Percentiles rank a stretch among this genome's conserved stretches.
phyloP scores from a whole-genome alignment of 164 flowering plant species.

The Liquidambar formosana region DNA sequence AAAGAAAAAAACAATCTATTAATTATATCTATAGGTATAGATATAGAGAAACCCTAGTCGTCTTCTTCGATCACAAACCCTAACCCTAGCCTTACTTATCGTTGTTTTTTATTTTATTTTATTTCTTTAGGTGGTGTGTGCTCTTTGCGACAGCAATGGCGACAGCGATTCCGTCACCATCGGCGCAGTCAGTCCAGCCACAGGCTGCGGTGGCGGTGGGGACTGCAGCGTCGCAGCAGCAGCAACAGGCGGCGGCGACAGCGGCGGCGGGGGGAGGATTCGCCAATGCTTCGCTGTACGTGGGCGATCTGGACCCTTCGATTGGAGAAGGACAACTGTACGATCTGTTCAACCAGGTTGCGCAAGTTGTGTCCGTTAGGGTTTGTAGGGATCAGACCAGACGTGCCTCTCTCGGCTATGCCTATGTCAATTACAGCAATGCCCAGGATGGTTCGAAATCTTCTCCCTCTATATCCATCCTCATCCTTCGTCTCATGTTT shows the following conservation, averaged over 20 bases:
- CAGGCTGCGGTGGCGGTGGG: neutral
- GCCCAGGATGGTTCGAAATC: constrained; percentile 52
- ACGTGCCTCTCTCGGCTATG: constrained; percentile 64
- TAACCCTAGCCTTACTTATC: neutral
- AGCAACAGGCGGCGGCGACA: neutral
- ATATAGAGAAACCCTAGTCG: neutral
- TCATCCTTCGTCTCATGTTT: neutral
- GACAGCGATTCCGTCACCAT: constrained; percentile 5
- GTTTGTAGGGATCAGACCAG: constrained; percentile 64
- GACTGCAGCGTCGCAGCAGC: neutral
- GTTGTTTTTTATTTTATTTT: neutral
- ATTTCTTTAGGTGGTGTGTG: neutral
- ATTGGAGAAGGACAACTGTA: constrained; percentile 50
- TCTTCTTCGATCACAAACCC: neutral
- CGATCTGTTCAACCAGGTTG: constrained; percentile 58
- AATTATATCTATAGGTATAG: neutral
- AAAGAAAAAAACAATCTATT: neutral
- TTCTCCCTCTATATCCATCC: neutral
- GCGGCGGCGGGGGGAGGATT: constrained; percentile 21
- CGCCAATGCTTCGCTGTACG: constrained; percentile 57
- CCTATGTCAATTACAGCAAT: constrained; percentile 56
- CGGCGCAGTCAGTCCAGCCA: constrained; percentile 1
- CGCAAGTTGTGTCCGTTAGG: constrained; percentile 53
- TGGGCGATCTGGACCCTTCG: constrained; percentile 65
- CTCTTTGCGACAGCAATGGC: constrained; percentile 5